A percentile compares a stretch with the other conserved stretches of the same genome.
These are phyloP conservation scores for Stipa capillata DNA, from an alignment of 176 grass and related monocot genomes.

Conservation along the genomic window DNA sequence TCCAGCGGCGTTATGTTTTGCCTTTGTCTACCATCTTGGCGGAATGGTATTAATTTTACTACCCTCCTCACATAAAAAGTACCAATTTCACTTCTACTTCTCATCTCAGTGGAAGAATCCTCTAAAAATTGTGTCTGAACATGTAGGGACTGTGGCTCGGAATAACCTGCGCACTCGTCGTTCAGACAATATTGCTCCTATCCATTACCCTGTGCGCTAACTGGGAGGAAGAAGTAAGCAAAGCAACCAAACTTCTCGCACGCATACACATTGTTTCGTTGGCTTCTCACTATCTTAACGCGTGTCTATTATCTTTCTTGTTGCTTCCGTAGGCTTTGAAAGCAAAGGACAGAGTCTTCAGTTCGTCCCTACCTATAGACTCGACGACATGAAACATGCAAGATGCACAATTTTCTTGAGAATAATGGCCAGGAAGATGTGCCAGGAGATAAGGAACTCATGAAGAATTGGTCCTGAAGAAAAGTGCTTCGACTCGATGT, in stretches of 20 bases:
- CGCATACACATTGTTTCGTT: neutral
- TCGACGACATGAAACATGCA: constrained; percentile 20
- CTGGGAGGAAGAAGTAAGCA: constrained; percentile 44
- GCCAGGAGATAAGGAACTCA: neutral
- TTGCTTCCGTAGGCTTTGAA: constrained; percentile 21
- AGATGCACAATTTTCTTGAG: neutral
- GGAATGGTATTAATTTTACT: constrained; percentile 33
- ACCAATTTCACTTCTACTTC: neutral
- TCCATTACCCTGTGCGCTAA: constrained; percentile 21
- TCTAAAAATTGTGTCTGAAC: neutral
- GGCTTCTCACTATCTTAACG: neutral
- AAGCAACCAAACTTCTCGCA: neutral
- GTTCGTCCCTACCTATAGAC: constrained; percentile 47
- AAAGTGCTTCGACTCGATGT: neutral
- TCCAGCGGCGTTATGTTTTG: constrained; percentile 19
- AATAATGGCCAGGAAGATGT: neutral
- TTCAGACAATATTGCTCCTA: constrained; percentile 31
- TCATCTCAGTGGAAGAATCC: neutral
- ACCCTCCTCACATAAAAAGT: neutral
- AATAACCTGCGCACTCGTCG: constrained; percentile 23
- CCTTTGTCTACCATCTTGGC: constrained; percentile 28
- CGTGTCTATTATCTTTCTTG: neutral
- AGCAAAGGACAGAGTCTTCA: constrained; percentile 54
- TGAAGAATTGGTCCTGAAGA: neutral
- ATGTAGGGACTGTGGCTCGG: constrained; percentile 25